Base-by-base conservation (phyloP, 2,329 filamentous ascomycete genomes). In the Ophiosphaerella korrae region DNA sequence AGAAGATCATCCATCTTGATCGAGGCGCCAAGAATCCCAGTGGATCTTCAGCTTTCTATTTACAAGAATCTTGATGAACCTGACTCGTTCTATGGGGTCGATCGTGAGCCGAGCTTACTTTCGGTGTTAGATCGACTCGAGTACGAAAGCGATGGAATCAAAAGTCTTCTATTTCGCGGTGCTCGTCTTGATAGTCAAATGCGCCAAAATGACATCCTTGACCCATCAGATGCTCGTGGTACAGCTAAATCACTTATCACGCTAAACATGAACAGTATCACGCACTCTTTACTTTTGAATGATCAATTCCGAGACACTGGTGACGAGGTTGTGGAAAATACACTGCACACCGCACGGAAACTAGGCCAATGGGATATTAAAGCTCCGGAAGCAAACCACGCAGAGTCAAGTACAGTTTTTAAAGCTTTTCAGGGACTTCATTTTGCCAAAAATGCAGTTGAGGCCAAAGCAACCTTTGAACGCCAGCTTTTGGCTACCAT, bases 1-100 rank as follows among this genome's bases (percentile, higher is more conserved):
- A 82, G 89, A 51, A 84, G 89, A 42, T 88, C 88, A 7, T 79
- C 41, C 79, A 77, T 58, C 76, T 82, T 70, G 73, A 58, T 58
- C 68, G 78, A 40, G 76, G 86, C 72, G 11, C 67, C 67, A 1
- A 60, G 68, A 24, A 51, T 79, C 23, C 83, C 89, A 6, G 81
- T 83, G 3, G 84, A 89, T 26, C 80, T 95, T 1, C 78, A 97
- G 11, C 80, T 96, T 38, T 79, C 83, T 1, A 92, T 99, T 2
- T 99, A 94, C 70, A 88, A 90, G 67, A 93, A 90, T 53, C 89
- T 99, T 40, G 92, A 97, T 67, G 95, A 99, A 65, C 93, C 92
- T 1, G 94, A 99, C 71, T 88, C 92, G 0, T 99, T 96, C 71
- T 99, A 99, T 68, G 95, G 94, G 3, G 82, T 97, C 7, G 84